phyloP scores from a whole-genome alignment of 148 eudicot genomes.

The Heliosperma pusillum region DNA sequence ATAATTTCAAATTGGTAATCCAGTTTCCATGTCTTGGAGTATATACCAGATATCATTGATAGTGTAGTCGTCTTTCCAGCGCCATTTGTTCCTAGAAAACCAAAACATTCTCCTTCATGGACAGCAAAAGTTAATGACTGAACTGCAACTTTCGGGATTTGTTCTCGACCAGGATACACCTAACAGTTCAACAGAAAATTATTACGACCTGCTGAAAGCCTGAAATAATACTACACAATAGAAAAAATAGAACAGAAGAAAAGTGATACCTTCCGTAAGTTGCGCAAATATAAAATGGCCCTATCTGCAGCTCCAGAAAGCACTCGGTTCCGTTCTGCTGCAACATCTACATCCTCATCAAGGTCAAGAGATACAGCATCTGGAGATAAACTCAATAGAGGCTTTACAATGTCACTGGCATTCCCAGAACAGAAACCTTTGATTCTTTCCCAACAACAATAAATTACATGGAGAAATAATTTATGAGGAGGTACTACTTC shows the following conservation, averaged over 20 bases:
- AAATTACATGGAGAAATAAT: slow-evolving; percentile 26
- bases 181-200: slow-evolving; percentile 28
- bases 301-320: slow-evolving; percentile 72
- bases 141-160: slow-evolving; percentile 68
- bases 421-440: slow-evolving; percentile 25
- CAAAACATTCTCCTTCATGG: slow-evolving; percentile 97
- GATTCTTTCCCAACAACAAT: slow-evolving; percentile 39
- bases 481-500: slow-evolving; percentile 62
- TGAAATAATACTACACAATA: neutral
- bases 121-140: slow-evolving; percentile 88
- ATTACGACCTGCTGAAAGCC: neutral
- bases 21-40: neutral
- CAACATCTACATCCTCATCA: slow-evolving; percentile 83
- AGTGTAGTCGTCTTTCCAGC: slow-evolving; percentile 97
- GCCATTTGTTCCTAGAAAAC: slow-evolving; percentile 96
- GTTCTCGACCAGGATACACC: slow-evolving; percentile 76
- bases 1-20: neutral
- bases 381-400: slow-evolving; percentile 57
- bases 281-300: slow-evolving; percentile 74
- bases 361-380: slow-evolving; percentile 39
- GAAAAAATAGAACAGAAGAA: neutral
- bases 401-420: slow-evolving; percentile 46
- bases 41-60: slow-evolving; percentile 80
- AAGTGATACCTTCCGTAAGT: slow-evolving; percentile 70
- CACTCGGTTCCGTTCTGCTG: slow-evolving; percentile 70